Percentiles rank a stretch among this genome's conserved stretches.
Evolutionary conservation across 352 stramenopile genomes (phyloP).

Genomic region (Phytophthora pluvialis): DNA sequence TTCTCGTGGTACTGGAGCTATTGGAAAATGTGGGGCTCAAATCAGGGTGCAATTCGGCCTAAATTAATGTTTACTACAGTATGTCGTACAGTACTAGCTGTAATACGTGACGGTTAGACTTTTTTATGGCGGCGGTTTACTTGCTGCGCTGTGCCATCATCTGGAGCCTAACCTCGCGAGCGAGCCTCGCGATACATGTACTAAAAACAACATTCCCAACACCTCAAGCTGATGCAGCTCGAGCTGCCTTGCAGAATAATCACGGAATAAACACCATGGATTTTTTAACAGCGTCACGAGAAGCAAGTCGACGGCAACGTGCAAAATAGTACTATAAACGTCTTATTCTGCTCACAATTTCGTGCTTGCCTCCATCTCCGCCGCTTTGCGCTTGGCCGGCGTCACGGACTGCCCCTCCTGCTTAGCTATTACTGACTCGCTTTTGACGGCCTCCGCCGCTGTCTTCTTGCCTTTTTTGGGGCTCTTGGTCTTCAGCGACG

Average conservation of each 20-base stretch:
- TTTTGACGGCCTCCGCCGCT: background rate
- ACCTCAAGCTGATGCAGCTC: too few species aligned
- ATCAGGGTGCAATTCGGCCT: background rate
- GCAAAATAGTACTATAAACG: slow-evolving; percentile 22
- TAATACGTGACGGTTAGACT: background rate
- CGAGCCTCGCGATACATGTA: too few species aligned
- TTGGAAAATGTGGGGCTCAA: slow-evolving; percentile 10
- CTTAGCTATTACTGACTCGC: slow-evolving; percentile 23
- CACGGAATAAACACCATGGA: slow-evolving; percentile 2
- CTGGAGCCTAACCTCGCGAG: too few species aligned
- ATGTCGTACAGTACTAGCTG: too few species aligned
- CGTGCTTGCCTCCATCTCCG: slow-evolving; percentile 46
- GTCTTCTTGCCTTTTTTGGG: slow-evolving; percentile 30
- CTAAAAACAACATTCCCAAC: too few species aligned
- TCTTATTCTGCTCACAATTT: slow-evolving; percentile 23
- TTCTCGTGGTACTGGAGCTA: background rate
- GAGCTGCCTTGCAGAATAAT: slow-evolving; percentile 2
- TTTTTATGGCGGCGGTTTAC: background rate
- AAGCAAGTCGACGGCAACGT: slow-evolving; percentile 3
- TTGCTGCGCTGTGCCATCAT: background rate
- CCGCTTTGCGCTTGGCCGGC: slow-evolving; percentile 59
- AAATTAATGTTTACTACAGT: slow-evolving; percentile 17
- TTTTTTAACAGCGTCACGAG: slow-evolving; percentile 11
- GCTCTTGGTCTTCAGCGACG: slow-evolving; percentile 38
- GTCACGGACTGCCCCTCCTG: slow-evolving; percentile 31